A percentile compares a stretch with the other conserved stretches of the same genome.
Evolutionary conservation across 345 rosid genomes (phyloP).

Genomic region (Adansonia digitata): DNA sequence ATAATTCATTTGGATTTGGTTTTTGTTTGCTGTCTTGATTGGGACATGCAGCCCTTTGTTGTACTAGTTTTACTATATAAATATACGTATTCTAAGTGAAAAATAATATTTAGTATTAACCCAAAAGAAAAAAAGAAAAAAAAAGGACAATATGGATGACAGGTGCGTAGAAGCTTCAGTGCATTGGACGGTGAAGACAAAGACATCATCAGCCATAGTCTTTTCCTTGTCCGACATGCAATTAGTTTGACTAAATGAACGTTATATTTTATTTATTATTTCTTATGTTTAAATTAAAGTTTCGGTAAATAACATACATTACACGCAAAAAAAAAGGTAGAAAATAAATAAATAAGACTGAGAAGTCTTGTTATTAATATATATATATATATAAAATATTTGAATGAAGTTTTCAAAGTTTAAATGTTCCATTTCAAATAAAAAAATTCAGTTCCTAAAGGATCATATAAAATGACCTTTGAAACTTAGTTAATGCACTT

Average conservation of each 20-base stretch:
- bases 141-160: not conserved
- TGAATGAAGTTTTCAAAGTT: too few relatives aligned
- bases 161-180: not conserved
- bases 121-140: not conserved
- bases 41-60: not conserved
- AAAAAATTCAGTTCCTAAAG: not conserved
- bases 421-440: too few relatives aligned
- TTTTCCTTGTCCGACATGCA: not conserved
- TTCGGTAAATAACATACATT: not conserved
- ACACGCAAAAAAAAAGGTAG: not conserved
- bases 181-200: not conserved
- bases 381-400: too few relatives aligned
- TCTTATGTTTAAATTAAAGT: not conserved
- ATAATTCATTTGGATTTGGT: not conserved
- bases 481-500: not conserved
- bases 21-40: not conserved
- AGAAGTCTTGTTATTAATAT: too few relatives aligned
- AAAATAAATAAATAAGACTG: too few relatives aligned
- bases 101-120: not conserved
- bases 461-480: not conserved
- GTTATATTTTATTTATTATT: not conserved
- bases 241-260: not conserved
- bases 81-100: too few relatives aligned
- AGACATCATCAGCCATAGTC: not conserved
- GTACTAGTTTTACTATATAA: not conserved